Percentiles rank a stretch among this genome's conserved stretches.
Conservation (phyloP, 345 rosid species). For the Linum lewisii region DNA sequence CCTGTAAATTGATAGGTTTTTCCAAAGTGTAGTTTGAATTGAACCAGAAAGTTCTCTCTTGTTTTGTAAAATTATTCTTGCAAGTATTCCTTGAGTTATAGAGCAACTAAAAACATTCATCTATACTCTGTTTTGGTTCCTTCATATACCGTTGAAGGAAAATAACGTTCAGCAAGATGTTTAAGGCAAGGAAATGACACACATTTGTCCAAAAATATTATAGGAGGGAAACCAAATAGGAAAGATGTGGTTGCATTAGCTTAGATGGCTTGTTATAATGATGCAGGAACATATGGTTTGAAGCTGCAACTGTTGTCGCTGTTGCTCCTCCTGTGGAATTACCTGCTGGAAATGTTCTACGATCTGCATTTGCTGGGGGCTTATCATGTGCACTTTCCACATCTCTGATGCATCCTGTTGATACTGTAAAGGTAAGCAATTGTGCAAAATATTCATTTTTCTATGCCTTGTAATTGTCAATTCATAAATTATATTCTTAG, state of each 20-base stretch:
- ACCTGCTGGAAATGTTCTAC: constrained; percentile 83
- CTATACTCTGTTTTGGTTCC: too few relatives aligned
- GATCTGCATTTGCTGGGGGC: constrained; percentile 97
- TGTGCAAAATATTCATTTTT: constrained; percentile 3
- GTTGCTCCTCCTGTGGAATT: constrained; percentile 87
- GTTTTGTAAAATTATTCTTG: too few relatives aligned
- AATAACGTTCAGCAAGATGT: too few relatives aligned
- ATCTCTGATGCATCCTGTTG: constrained; percentile 79
- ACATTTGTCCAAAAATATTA: too few relatives aligned
- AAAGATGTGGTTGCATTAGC: background rate
- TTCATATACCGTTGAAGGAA: too few relatives aligned
- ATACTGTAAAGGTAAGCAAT: constrained; percentile 66
- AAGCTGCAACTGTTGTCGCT: constrained; percentile 95
- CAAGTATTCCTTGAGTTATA: too few relatives aligned
- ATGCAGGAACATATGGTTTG: constrained; percentile 85
- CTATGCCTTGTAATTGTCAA: background rate
- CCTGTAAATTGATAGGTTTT: too few relatives aligned
- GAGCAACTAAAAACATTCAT: too few relatives aligned
- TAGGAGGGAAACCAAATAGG: too few relatives aligned
- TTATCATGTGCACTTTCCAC: constrained; percentile 89
- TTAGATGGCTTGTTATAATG: constrained; percentile 7
- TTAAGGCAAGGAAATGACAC: too few relatives aligned
- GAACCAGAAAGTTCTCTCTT: too few relatives aligned
- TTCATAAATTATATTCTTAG: background rate
- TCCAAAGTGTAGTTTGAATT: too few relatives aligned